These are phyloP conservation scores for Staphylotrichum longicolle DNA, from an alignment of 495 filamentous ascomycete species.

Conservation along the genomic window DNA sequence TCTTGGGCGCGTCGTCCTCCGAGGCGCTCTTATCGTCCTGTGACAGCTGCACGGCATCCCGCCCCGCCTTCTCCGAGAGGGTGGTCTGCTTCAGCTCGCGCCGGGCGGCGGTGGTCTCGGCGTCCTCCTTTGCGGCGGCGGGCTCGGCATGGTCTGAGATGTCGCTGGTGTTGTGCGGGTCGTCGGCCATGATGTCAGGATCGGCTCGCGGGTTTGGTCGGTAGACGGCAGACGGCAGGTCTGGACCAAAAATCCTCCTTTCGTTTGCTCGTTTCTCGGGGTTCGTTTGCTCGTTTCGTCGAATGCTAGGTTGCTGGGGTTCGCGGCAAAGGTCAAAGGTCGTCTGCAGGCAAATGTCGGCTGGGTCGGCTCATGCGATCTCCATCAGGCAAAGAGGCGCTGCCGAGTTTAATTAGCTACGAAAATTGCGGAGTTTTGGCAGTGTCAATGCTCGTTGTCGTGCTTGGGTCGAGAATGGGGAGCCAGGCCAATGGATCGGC, in stretches of 20 bases:
- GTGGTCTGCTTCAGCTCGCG: conserved; percentile 54
- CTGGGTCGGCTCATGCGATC: conserved; percentile 2
- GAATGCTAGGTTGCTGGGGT: neutral
- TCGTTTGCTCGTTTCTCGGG: neutral
- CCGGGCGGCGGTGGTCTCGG: conserved; percentile 54
- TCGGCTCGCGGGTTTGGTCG: conserved; percentile 8
- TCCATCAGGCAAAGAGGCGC: conserved; percentile 6
- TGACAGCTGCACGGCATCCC: conserved; percentile 13
- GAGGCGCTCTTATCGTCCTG: conserved; percentile 28
- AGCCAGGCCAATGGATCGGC: conserved; percentile 9
- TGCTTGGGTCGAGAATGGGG: conserved; percentile 13
- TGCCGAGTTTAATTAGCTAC: conserved; percentile 13
- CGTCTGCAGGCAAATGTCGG: neutral
- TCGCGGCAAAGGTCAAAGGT: neutral
- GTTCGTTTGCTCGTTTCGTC: neutral
- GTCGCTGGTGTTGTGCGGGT: conserved; percentile 36
- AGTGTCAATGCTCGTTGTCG: conserved; percentile 18
- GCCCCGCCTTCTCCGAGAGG: conserved; percentile 49
- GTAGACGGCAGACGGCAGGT: conserved; percentile 10
- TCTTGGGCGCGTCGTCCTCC: conserved; percentile 28
- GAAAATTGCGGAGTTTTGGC: conserved; percentile 18
- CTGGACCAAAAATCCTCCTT: conserved; percentile 2
- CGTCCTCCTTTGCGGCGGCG: conserved; percentile 44
- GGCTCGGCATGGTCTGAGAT: conserved; percentile 31
- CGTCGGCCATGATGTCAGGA: conserved; percentile 40